Base-by-base conservation (phyloP, 495 filamentous ascomycete genomes). In the Pseudevernia furfuracea region DNA sequence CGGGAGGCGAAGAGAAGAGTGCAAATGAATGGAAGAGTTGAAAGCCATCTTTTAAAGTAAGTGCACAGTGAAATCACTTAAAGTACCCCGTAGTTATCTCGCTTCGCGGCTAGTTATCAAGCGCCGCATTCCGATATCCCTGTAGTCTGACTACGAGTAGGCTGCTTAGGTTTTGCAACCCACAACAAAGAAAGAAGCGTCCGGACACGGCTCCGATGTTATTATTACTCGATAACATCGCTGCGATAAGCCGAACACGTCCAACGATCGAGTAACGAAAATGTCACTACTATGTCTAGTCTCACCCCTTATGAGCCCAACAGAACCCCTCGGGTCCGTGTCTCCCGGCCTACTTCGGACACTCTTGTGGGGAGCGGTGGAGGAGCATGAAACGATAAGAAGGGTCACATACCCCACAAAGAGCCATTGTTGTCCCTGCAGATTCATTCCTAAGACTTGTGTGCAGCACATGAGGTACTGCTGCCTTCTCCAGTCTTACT, bases 351-450 rank as follows among this genome's bases (percentile, higher is more conserved):
- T 19, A 32, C 34, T n/a, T 19, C 41, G n/a, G 60, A 55, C 49
- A 34, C n/a, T 57, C 38, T 36, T 37, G 38, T 44, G 37, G 61
- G 46, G 48, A 56, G 61, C 37, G 23, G 49, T 56, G 37, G 25
- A 55, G 61, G 38, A 57, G 52, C 28, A n/a, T 41, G 48, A 30
- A 15, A 38, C 62, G 53, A 67, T 63, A 67, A 67, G 49, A 59
- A 62, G 53, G 58, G 21, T 39, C 25, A 48, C 0, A 21, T 58
- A 55, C 65, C 65, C 65, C 65, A 67, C 60, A 59, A 63, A 63
- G 41, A 34, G 39, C 32, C 19, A 28, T 46, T 55, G 10, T 4
- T 38, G 55, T 43, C 9, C 21, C 34, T 46, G 38, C 3, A 23
- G 5, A 48, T 46, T 39, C 17, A 19, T 44, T 58, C 4, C 19